phyloP scores from a whole-genome alignment of 2,329 filamentous ascomycete genomes.

The Elsinoe fawcettii region DNA sequence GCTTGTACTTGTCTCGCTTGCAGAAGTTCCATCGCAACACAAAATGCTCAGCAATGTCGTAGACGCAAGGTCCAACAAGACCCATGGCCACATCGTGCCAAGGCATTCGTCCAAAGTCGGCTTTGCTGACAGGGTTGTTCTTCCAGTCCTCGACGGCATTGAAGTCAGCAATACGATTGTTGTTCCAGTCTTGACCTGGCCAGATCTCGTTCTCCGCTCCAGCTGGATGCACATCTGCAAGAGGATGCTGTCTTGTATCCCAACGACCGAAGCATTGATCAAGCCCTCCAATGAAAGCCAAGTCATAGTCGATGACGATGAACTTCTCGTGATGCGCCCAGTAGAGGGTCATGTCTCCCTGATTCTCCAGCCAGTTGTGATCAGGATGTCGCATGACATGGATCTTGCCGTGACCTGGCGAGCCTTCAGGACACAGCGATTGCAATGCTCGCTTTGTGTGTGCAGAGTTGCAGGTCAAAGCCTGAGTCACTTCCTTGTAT shows the following conservation, averaged over 20 bases:
- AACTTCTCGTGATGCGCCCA: slow-evolving; percentile 99
- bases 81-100: slow-evolving; percentile 97
- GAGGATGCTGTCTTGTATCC: slow-evolving; percentile 77
- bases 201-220: slow-evolving; percentile 77
- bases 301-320: slow-evolving; percentile 82
- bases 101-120: slow-evolving; percentile 88
- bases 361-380: slow-evolving; percentile 90
- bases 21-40: slow-evolving; percentile 92
- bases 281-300: slow-evolving; percentile 88
- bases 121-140: slow-evolving; percentile 83
- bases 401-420: slow-evolving; percentile 81
- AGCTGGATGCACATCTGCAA: slow-evolving; percentile 81
- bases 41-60: slow-evolving; percentile 94
- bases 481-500: slow-evolving; percentile 65
- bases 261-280: slow-evolving; percentile 94
- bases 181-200: slow-evolving; percentile 96
- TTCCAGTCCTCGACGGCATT: slow-evolving; percentile 87
- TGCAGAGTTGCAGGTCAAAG: slow-evolving; percentile 78
- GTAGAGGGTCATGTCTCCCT: slow-evolving; percentile 92
- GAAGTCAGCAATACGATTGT: slow-evolving; percentile 94
- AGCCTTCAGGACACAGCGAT: slow-evolving; percentile 70
- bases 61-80: slow-evolving; percentile 78
- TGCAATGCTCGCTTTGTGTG: slow-evolving; percentile 86
- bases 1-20: slow-evolving; percentile 97
- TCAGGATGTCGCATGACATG: slow-evolving; percentile 83